Evolutionary conservation across 139 green algal genomes (phyloP), one percentile per base, ranked within the genome.

Genomic region (Chlorella sp.): DNA sequence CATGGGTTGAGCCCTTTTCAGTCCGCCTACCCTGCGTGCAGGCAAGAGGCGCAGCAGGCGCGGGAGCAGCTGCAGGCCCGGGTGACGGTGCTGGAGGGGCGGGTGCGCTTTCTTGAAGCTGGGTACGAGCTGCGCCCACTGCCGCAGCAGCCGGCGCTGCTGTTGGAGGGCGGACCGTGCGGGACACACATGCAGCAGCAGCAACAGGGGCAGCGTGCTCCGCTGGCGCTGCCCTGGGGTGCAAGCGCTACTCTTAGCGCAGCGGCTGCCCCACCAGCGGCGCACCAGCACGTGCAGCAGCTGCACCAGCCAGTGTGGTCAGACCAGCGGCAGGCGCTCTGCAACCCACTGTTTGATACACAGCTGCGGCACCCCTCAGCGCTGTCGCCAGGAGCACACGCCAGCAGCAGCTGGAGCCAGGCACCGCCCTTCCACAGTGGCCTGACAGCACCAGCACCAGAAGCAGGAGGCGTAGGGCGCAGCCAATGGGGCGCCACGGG

Each of bases 71-170:
- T 90, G 87, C 78, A 86, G 78, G 87, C 87, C 3, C 61, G 87
- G 16, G n/a, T 90, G 40, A 81, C 78, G 2, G 66, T 90, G 64
- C 78, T 90, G 61, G 87, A 90, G 39, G 87, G 87, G 0, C 28
- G 87, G 36, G 78, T 90, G 77, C 78, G 78, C 7, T 90, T 90
- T 39, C 60, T 90, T 28, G 87, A 90, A 78, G 87, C 75, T 2
- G 87, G 87, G 3, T 86, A 69, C 24, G 77, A 80, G 61, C 87
- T 90, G 42, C 69, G 32, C 19, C 69, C 85, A 14, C 32, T n/a
- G 1, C 7, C 19, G 19, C 78, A 82, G 60, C 39, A 32, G 87
- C 87, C n/a, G 86, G 53, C 16, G 73, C 57, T 66, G 75, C 86
- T 84, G 86, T 28, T 79, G 37, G n/a, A 30, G 26, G n/a, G 28